These are phyloP conservation scores for Phallus indusiatus DNA, from an alignment of 768 basidiomycete species.

Conservation along the genomic window DNA sequence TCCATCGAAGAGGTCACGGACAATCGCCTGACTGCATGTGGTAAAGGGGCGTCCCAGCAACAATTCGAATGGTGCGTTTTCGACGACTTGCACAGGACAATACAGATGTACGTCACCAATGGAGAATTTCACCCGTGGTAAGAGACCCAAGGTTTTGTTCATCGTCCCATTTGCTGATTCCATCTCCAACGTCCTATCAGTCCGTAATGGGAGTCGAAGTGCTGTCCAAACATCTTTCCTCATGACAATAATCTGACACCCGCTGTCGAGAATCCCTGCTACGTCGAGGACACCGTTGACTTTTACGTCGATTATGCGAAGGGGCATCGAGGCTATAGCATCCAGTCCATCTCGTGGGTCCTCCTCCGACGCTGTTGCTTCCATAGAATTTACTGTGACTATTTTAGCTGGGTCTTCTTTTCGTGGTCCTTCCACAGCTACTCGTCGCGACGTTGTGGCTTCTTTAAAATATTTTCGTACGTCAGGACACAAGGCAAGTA, in stretches of 20 bases:
- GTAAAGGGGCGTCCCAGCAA: not conserved
- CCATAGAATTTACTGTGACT: not conserved
- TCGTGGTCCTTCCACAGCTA: not conserved
- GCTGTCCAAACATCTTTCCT: not conserved
- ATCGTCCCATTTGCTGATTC: not conserved
- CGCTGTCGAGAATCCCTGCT: not conserved
- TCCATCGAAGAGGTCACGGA: not conserved
- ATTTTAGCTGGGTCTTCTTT: not conserved
- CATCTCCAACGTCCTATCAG: not conserved
- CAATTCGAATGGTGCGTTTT: not conserved
- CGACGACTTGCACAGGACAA: not conserved
- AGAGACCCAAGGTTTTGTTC: not conserved
- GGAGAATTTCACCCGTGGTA: not conserved
- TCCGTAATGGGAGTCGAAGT: not conserved
- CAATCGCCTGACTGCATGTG: not conserved
- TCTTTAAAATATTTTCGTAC: not conserved
- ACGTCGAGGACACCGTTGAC: not conserved
- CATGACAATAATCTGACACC: not conserved
- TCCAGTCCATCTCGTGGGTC: not conserved
- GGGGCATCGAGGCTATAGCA: not conserved
- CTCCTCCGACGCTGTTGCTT: not conserved
- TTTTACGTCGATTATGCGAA: not conserved
- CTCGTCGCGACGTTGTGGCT: not conserved
- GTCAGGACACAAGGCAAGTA: too few relatives aligned
- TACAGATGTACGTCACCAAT: not conserved